These are phyloP conservation scores for Chenopodium suecicum DNA, from an alignment of 148 eudicot genomes.

Conservation along the genomic window DNA sequence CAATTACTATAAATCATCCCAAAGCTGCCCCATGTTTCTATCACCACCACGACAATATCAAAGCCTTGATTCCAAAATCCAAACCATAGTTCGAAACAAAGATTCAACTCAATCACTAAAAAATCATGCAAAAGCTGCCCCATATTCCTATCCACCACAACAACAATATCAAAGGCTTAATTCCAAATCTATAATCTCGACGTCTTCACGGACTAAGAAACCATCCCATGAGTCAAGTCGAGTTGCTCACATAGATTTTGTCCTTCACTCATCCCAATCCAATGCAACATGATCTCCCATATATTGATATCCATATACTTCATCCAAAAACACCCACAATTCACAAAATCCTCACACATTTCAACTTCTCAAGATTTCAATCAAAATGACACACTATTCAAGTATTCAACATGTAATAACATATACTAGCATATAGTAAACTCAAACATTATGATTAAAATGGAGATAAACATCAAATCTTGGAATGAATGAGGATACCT, in stretches of 20 bases:
- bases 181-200: neutral
- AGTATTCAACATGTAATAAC: neutral
- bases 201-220: neutral
- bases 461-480: constrained; percentile 1
- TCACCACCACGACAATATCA: neutral
- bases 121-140: too few relatives aligned
- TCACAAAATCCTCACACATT: neutral
- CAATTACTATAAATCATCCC: neutral
- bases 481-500: constrained; percentile 33
- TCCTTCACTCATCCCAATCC: neutral
- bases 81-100: too few relatives aligned
- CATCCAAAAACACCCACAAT: neutral
- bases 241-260: neutral
- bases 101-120: too few relatives aligned
- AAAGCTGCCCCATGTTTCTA: neutral
- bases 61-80: neutral
- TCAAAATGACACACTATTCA: neutral
- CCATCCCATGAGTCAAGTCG: neutral
- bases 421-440: neutral
- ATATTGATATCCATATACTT: neutral
- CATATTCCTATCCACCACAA: neutral
- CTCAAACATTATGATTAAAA: neutral
- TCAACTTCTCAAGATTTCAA: neutral
- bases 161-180: neutral
- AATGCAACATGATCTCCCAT: neutral